Percentiles rank a stretch among this genome's conserved stretches.
Conservation (phyloP, 2,329 filamentous ascomycete genomes). For the Fusarium citri region DNA sequence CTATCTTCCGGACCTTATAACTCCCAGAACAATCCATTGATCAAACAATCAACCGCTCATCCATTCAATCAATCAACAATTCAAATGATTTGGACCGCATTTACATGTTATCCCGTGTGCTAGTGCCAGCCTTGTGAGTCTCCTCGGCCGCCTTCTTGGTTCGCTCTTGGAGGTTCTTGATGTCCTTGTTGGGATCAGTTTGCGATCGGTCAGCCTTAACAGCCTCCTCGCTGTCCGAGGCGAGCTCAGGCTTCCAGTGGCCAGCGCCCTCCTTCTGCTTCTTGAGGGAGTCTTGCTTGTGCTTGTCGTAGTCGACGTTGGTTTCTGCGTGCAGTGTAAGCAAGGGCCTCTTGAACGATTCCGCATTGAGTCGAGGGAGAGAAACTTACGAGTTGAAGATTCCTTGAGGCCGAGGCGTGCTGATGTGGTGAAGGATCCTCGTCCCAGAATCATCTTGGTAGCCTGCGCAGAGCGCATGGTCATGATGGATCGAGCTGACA, state of each 20-base stretch:
- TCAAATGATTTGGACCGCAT: neutral
- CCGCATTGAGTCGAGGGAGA: neutral
- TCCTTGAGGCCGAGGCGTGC: conserved; percentile 52
- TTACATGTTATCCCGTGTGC: conserved; percentile 58
- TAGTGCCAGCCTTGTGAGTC: conserved; percentile 61
- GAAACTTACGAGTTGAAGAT: conserved; percentile 51
- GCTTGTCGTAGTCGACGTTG: conserved; percentile 62
- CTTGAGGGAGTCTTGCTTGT: conserved; percentile 69
- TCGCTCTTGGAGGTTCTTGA: conserved; percentile 66
- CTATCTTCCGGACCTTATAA: conserved; percentile 18
- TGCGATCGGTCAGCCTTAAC: conserved; percentile 72
- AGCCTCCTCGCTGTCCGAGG: conserved; percentile 82
- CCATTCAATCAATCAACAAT: conserved; percentile 8
- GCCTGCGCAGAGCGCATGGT: conserved; percentile 41
- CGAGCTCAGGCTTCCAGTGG: conserved; percentile 82
- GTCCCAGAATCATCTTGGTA: conserved; percentile 39
- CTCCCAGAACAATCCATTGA: conserved; percentile 18
- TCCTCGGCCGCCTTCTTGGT: conserved; percentile 66
- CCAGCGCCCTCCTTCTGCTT: conserved; percentile 78
- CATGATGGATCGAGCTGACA: conserved; percentile 41
- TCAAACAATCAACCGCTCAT: conserved; percentile 1
- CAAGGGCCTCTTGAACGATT: neutral
- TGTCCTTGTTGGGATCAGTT: conserved; percentile 52
- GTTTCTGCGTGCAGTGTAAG: conserved; percentile 45
- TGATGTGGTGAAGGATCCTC: conserved; percentile 46